Evolutionary conservation across 768 basidiomycete species (phyloP), one percentile per base, ranked within the genome.

Genomic region (Pluteus cervinus): DNA sequence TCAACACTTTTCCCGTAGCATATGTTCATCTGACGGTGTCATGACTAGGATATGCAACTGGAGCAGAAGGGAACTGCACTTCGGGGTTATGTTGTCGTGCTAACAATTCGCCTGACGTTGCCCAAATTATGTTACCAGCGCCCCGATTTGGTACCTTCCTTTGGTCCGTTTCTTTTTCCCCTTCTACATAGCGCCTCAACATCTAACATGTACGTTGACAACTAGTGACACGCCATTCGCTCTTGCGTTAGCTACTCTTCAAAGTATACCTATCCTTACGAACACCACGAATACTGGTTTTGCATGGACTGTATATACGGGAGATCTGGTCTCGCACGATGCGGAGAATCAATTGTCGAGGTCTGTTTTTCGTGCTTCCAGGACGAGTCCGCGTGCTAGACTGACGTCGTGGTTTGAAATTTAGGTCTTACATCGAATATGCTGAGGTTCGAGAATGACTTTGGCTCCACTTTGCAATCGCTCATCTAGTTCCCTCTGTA

Each of bases 241-340:
- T 15, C 65, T 88, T 24, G 73, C 62, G 7, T 43, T 77, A 30
- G 64, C 85, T 10, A 77, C 72, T 1, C 60, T 87, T 16, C 55
- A 83, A 49, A 72, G 81, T 3, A 83, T 88, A 40, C 84, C 85
- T 15, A 65, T 65, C 3, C 59, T 88, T 18, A 67, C 82, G 16
- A 76, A 69, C 6, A 83, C 85, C 7, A 51, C 73, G 48, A 56
- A 66, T 1, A 71, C 65, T 10, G 80, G 79, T 2, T 83, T 87
- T 50, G 67, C 69, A 17, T 86, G 76, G 53, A 71, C 73, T 0
- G 32, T 88, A 12, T 86, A 70, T 49, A 88, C 85, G 0, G 85
- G 85, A 16, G 85, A 88, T 52, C 54, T 88, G 28, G 72, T 85
- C 25, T 75, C 79, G 5, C 85, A 88, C 52, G 86, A 87, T 54